A percentile compares a stretch with the other conserved stretches of the same genome.
phyloP scores from a whole-genome alignment of 148 eudicot genomes.

The Chenopodium berlandieri region DNA sequence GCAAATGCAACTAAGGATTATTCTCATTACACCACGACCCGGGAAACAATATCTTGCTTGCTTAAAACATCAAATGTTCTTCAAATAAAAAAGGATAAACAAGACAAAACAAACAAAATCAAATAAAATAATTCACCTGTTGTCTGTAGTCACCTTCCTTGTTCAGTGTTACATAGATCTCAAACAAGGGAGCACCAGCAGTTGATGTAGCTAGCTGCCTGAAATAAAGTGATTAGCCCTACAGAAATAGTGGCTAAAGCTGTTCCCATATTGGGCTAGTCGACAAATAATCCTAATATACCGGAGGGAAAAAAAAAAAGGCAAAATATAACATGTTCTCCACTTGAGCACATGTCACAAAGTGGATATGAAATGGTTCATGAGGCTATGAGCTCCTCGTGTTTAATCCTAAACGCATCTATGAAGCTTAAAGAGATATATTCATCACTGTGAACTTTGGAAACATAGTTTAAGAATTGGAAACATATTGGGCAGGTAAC shows the following conservation, averaged over 20 bases:
- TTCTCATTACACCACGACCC: background rate
- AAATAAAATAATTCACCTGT: slow-evolving; percentile 53
- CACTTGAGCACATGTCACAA: background rate
- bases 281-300: background rate
- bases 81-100: too few relatives aligned
- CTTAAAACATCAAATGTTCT: background rate
- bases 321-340: background rate
- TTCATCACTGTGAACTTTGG: too few relatives aligned
- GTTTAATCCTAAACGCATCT: background rate
- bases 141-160: slow-evolving; percentile 78
- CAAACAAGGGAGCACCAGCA: slow-evolving; percentile 88
- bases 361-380: background rate
- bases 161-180: slow-evolving; percentile 66
- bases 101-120: background rate
- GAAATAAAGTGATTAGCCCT: slow-evolving; percentile 28
- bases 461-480: too few relatives aligned
- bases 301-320: background rate
- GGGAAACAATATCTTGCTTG: background rate
- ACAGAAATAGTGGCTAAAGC: background rate
- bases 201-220: slow-evolving; percentile 90
- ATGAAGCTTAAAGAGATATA: background rate
- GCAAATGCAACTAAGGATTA: background rate
- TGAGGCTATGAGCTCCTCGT: background rate
- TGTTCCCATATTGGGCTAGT: background rate
- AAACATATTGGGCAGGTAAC: background rate